Evolutionary conservation across 2,329 filamentous ascomycete genomes (phyloP).

Genomic region (Claviceps digitariae): DNA sequence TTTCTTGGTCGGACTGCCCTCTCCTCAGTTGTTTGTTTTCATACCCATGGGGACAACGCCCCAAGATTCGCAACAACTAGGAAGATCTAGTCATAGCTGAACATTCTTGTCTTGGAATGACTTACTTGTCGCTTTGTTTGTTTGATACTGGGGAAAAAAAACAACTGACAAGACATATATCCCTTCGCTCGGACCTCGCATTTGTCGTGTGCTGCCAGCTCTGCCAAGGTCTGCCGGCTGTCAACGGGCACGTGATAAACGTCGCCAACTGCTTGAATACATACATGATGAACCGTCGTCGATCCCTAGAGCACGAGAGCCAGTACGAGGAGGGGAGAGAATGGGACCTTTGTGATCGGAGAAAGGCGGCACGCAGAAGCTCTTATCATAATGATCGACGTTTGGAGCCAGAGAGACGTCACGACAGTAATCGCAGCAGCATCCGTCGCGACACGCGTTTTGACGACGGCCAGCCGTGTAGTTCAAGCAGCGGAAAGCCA

Average conservation of each 20-base stretch:
- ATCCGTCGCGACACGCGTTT: neutral
- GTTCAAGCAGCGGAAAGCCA: neutral
- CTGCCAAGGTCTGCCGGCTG: neutral
- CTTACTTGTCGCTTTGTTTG: too few relatives aligned
- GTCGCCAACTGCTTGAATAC: neutral
- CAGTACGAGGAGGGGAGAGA: neutral
- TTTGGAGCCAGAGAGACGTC: neutral
- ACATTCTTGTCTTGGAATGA: neutral
- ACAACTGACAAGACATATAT: too few relatives aligned
- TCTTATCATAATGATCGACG: neutral
- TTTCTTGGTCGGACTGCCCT: neutral
- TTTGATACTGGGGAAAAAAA: too few relatives aligned
- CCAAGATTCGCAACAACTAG: neutral
- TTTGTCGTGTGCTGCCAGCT: neutral
- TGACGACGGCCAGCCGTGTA: neutral
- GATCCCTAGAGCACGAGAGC: neutral
- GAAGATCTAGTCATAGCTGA: neutral
- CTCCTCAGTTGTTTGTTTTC: neutral
- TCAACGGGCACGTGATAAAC: neutral
- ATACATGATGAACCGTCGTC: neutral
- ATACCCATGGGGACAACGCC: neutral
- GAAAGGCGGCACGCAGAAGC: neutral
- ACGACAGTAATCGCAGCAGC: neutral
- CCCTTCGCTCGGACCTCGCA: neutral
- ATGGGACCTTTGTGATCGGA: neutral